Evolutionary conservation across 2,329 filamentous ascomycete genomes (phyloP), one percentile per base, ranked within the genome.

Genomic region (Microascus cirrosus): DNA sequence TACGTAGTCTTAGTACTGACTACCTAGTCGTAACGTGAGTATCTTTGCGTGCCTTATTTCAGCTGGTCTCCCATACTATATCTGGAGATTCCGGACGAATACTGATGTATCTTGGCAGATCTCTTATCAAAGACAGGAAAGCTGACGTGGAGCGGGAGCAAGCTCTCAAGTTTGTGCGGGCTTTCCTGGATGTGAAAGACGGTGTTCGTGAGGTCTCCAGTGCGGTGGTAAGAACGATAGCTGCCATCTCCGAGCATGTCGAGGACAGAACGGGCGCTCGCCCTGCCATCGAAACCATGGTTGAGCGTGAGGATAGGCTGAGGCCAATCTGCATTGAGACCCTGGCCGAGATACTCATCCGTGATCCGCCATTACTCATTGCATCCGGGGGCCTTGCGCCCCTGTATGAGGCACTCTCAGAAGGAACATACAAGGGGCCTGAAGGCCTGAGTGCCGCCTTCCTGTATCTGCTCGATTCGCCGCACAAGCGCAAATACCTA

Each of bases 111-210:
- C 32, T 22, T 5, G 2, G 5, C 59, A 82, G 80, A 60, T 97
- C 94, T 1, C 76, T 99, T 36, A 90, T 95, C 62, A 97, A 97
- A 69, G 94, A 97, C 69, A 87, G 89, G 67, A 97, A 96, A 70
- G 90, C 93, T n/a, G 92, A 93, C 64, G 89, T 99, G 20, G 94
- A 99, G 74, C 83, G 95, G 57, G 94, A 99, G 70, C 94, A 99
- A 72, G 94, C 94, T 13, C 77, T 99, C 65, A 99, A 99, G 69
- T 96, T 99, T 69, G 86, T 97, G 28, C 84, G 94, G 60, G 90
- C 92, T 11, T 99, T 99, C 66, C 76, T 99, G 2, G 94, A 99
- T 68, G 90, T 97, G 62, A 96, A 96, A 68, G 90, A 91, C 61
- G 94, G 94, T 12, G 86, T 95, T 10, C 81, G 83, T 61, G 93